Conservation (phyloP, 768 basidiomycete species). For the Phylloporus arenicola region DNA sequence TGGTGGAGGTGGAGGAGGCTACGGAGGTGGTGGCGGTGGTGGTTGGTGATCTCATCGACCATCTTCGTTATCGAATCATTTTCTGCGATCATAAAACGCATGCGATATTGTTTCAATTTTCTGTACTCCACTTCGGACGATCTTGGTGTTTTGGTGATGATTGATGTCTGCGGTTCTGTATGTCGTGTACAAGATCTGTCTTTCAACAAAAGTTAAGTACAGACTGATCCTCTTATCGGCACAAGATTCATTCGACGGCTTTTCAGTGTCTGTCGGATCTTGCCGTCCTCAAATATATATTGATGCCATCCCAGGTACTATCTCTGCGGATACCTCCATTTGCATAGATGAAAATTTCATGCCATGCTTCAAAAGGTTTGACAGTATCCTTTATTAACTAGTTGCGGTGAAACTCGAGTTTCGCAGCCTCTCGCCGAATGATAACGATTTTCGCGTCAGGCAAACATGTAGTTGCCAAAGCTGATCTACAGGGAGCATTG, state of each 20-base stretch:
- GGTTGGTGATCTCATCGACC: slow-evolving; percentile 10
- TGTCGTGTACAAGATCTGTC: neutral
- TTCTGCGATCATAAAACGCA: slow-evolving; percentile 6
- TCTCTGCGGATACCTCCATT: too few species aligned
- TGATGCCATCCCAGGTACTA: too few species aligned
- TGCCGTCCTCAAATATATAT: too few species aligned
- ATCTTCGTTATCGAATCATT: neutral
- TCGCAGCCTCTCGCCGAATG: neutral
- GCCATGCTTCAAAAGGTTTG: too few species aligned
- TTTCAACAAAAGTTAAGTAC: neutral
- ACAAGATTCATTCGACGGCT: too few species aligned
- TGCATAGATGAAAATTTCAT: neutral
- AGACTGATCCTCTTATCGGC: neutral
- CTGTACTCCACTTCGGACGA: slow-evolving; percentile 1
- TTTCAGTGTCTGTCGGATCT: too few species aligned
- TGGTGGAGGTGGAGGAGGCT: neutral
- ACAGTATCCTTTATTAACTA: too few species aligned
- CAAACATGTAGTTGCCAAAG: too few species aligned
- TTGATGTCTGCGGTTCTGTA: slow-evolving; percentile 7
- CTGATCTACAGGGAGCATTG: too few species aligned
- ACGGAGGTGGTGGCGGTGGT: slow-evolving; percentile 4
- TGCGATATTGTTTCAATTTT: slow-evolving; percentile 6
- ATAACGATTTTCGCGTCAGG: too few species aligned
- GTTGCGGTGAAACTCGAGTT: neutral
- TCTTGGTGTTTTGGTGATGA: slow-evolving; percentile 1